phyloP scores from a whole-genome alignment of 176 grass and related monocot genomes.

The Oryza coarctata region DNA sequence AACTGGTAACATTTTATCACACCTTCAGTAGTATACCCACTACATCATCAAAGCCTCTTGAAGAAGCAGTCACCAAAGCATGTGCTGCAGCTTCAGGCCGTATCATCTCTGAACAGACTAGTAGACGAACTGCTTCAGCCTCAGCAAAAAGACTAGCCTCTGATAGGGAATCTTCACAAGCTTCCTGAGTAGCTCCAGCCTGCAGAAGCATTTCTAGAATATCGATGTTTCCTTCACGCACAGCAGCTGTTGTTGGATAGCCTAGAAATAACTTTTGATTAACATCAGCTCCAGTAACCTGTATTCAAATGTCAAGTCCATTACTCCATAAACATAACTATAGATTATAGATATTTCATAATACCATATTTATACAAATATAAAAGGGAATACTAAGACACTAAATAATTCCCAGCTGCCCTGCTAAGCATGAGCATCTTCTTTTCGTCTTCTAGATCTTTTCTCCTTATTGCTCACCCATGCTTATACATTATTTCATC shows the following conservation, averaged over 20 bases:
- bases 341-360: neutral
- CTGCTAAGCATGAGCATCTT: neutral
- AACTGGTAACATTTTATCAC: neutral
- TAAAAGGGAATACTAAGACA: neutral
- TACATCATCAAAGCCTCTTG: constrained; percentile 63
- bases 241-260: constrained; percentile 63
- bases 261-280: constrained; percentile 64
- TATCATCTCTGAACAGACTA: constrained; percentile 49
- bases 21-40: constrained; percentile 50
- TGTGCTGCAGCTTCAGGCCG: constrained; percentile 35
- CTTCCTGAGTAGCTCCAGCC: constrained; percentile 43
- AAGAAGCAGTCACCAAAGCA: constrained; percentile 55
- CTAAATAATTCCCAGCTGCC: neutral
- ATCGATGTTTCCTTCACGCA: constrained; percentile 46
- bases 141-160: constrained; percentile 52
- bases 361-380: neutral
- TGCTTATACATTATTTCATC: neutral
- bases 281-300: constrained; percentile 55
- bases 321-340: neutral
- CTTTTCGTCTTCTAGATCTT: neutral
- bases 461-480: neutral
- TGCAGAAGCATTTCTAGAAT: constrained; percentile 54
- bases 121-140: constrained; percentile 20
- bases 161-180: constrained; percentile 53
- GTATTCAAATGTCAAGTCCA: neutral